Evolutionary conservation across 768 basidiomycete species (phyloP), one percentile per base, ranked within the genome.

Genomic region (Xerocomus spinulosus): DNA sequence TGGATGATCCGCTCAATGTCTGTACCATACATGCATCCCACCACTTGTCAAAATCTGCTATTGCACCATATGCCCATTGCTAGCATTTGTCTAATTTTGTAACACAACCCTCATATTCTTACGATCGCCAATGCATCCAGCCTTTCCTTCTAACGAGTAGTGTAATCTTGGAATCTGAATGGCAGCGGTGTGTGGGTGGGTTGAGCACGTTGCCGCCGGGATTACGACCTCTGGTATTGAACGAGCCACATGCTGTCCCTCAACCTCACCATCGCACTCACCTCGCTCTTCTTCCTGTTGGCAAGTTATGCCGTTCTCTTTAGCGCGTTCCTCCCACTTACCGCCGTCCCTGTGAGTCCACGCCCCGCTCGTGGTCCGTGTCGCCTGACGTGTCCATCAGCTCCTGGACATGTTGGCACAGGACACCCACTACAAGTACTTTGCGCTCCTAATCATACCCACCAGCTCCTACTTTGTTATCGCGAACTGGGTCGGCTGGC

Each of bases 401-500:
- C 38, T 82, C 17, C 68, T 92, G 49, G 81, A 85, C 61, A 58
- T 68, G 43, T 70, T 93, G 9, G 81, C 79, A 2, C 58, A 68
- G 33, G 93, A 95, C 70, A 80, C 73, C 20, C 90, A 96, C 62
- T 95, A 95, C 81, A 94, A 93, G 69, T 96, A 95, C 68, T 81
- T 95, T 56, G 59, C 69, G 25, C 68, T 93, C 10, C 69, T 96
- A 32, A 72, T 93, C 36, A 77, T 97, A 37, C 92, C 95, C 12
- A 83, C 84, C 8, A 80, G 77, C 9, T 75, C 85, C 33, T 93
- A 91, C 68, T 95, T 93, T 66, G 87, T 92, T 44, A 98, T 98
- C 59, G 92, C 92, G 34, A 97, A 97, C 60, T 98, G 95, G 95
- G 90, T 95, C 32, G 94, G 94, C 34, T 97, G 93, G 92, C 92